Conservation (phyloP, 2,329 filamentous ascomycete species). For the Diaporthe velutina region DNA sequence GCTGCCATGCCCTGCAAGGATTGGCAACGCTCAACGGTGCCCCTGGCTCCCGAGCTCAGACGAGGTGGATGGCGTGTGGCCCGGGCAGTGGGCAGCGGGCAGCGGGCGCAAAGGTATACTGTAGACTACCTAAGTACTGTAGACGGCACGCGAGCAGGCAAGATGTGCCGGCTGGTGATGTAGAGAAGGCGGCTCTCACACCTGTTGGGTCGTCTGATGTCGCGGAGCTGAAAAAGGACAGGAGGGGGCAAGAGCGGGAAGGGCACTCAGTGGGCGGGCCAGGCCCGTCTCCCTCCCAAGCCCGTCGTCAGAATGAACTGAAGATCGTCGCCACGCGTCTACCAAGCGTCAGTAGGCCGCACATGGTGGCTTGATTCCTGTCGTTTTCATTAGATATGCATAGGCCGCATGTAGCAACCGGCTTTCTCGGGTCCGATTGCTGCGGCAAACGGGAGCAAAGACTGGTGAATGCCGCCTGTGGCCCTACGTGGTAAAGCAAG, state of each 20-base stretch:
- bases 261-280: background rate
- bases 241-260: background rate
- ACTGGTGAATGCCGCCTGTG: background rate
- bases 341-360: slow-evolving; percentile 6
- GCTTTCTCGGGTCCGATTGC: slow-evolving; percentile 27
- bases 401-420: slow-evolving; percentile 15
- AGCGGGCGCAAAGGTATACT: background rate
- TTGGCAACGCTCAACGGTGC: slow-evolving; percentile 14
- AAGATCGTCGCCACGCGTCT: slow-evolving; percentile 30
- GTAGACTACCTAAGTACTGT: background rate
- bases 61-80: background rate
- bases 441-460: slow-evolving; percentile 6
- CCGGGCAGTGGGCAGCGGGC: background rate
- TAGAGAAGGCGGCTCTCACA: background rate
- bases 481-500: background rate
- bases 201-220: slow-evolving; percentile 12
- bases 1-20: slow-evolving; percentile 7
- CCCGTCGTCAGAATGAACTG: slow-evolving; percentile 14
- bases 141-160: background rate
- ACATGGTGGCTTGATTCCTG: slow-evolving; percentile 16
- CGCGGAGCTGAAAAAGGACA: background rate
- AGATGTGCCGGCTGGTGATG: background rate
- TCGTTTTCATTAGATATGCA: slow-evolving; percentile 18
- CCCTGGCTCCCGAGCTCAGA: slow-evolving; percentile 1
- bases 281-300: slow-evolving; percentile 2